Base-by-base conservation (phyloP, 2,329 filamentous ascomycete genomes). In the Penicillium capsulatum region DNA sequence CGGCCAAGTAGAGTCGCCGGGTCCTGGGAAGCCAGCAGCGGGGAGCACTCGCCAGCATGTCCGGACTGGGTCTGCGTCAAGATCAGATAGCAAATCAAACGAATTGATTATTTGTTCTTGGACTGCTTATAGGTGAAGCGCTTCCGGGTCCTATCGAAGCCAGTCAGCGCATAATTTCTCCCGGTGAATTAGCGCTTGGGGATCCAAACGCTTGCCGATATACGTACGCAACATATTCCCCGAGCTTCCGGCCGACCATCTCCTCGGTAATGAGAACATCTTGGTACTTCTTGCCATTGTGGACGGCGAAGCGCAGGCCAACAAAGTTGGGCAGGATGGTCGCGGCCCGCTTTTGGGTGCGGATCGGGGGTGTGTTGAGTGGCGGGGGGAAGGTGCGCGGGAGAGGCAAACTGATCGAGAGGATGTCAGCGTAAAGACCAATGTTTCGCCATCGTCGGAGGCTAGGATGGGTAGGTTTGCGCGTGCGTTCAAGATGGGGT, bases 161-260 rank as follows among this genome's bases (percentile, higher is more conserved):
- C 9, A 14, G 11, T 6, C 13, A 28, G 6, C 13, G 26, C 26
- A 4, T 11, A 7, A 24, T 24, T 24, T n/a, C n/a, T n/a, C n/a
- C n/a, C n/a, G n/a, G n/a, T n/a, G n/a, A n/a, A n/a, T n/a, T n/a
- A n/a, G n/a, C n/a, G n/a, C n/a, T n/a, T n/a, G n/a, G n/a, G n/a
- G n/a, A n/a, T n/a, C n/a, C n/a, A n/a, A n/a, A n/a, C n/a, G n/a
- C n/a, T n/a, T 14, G 29, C 1, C 27, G 14, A 34, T 30, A 30
- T 34, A 80, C 87, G 59, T 78, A 95, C 89, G 80, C 73, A 47
- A 88, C 82, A 65, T 95, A 96, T 69, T 96, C 90, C 56, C 90
- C 90, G 53, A 96, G 75, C 70, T 95, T 96, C 68, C 92, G 85
- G 38, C 90, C 90, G 34, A 96, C 90, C 90, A 96, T 96, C 59